Percentiles rank a stretch among this genome's conserved stretches.
These are phyloP conservation scores for Ceratobasidium sp. DNA, from an alignment of 1,284 basidiomycete species.

Conservation along the genomic window DNA sequence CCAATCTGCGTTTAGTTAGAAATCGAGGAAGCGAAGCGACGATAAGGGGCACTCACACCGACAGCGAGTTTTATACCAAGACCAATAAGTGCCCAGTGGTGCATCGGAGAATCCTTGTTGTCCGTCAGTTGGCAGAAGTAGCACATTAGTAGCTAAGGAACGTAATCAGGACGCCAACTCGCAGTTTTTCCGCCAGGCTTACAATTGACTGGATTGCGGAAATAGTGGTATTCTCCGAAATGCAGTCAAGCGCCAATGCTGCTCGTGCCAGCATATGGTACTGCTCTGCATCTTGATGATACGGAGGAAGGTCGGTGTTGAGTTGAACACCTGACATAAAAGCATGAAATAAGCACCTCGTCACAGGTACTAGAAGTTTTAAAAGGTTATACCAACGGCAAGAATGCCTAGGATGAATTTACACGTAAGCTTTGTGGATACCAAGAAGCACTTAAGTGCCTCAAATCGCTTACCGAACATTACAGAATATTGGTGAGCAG, in stretches of 20 bases:
- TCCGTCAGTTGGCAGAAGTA: conserved; percentile 50
- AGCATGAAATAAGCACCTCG: conserved; percentile 1
- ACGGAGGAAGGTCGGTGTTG: conserved; percentile 61
- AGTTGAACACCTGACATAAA: conserved; percentile 25
- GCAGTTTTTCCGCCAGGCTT: conserved; percentile 55
- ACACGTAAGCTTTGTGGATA: neutral
- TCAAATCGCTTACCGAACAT: conserved; percentile 32
- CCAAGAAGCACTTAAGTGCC: neutral
- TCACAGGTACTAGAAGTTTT: conserved; percentile 11
- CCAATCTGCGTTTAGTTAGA: conserved; percentile 51
- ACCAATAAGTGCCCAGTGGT: conserved; percentile 62
- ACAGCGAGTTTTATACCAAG: conserved; percentile 41
- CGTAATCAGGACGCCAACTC: neutral
- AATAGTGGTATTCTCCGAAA: conserved; percentile 69
- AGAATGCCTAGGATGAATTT: conserved; percentile 21
- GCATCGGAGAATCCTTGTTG: conserved; percentile 61
- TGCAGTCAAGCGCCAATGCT: conserved; percentile 64
- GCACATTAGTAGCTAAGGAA: conserved; percentile 57
- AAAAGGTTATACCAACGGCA: conserved; percentile 22
- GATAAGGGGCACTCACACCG: conserved; percentile 28
- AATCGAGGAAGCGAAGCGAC: neutral
- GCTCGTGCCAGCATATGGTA: conserved; percentile 66
- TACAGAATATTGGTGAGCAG: conserved; percentile 33
- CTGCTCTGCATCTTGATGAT: conserved; percentile 62
- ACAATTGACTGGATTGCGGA: conserved; percentile 70